Percentiles rank a stretch among this genome's conserved stretches.
Evolutionary conservation across 164 flowering plant species (phyloP).

Genomic region (Paratinospora sagittata): DNA sequence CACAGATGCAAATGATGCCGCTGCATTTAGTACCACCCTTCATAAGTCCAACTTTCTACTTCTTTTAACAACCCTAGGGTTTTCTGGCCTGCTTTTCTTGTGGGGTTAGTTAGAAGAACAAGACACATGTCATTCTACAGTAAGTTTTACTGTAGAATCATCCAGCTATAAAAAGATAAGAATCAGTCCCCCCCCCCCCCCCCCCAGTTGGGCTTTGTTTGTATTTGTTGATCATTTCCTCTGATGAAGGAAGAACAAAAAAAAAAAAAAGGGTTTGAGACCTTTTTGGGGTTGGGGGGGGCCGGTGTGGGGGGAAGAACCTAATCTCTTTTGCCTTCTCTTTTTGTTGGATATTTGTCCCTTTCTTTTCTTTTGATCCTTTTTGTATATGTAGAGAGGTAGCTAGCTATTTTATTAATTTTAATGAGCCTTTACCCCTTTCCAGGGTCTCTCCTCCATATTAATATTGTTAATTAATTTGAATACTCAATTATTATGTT

Average conservation of each 20-base stretch:
- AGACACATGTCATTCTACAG: slow-evolving; percentile 5
- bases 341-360: neutral
- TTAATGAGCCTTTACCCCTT: neutral
- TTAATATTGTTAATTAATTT: neutral
- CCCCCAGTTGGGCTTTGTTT: slow-evolving; percentile 22
- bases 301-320: too few relatives aligned
- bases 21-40: too few relatives aligned
- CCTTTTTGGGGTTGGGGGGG: slow-evolving; percentile 8
- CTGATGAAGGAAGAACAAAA: neutral
- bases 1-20: slow-evolving; percentile 19
- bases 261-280: slow-evolving; percentile 4
- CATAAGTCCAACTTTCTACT: slow-evolving; percentile 10
- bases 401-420: neutral
- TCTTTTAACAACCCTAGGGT: too few relatives aligned
- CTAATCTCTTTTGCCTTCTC: neutral
- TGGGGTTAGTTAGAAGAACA: slow-evolving; percentile 9
- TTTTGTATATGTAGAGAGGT: slow-evolving; percentile 5
- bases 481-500: neutral
- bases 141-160: slow-evolving; percentile 17
- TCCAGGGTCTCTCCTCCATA: neutral
- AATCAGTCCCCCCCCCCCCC: slow-evolving; percentile 23
- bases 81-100: slow-evolving; percentile 19
- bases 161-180: slow-evolving; percentile 3
- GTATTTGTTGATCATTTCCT: slow-evolving; percentile 9
- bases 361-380: neutral